Percentiles rank a stretch among this genome's conserved stretches.
phyloP scores from a whole-genome alignment of 2,329 filamentous ascomycete species.

The Fusarium sacchari region DNA sequence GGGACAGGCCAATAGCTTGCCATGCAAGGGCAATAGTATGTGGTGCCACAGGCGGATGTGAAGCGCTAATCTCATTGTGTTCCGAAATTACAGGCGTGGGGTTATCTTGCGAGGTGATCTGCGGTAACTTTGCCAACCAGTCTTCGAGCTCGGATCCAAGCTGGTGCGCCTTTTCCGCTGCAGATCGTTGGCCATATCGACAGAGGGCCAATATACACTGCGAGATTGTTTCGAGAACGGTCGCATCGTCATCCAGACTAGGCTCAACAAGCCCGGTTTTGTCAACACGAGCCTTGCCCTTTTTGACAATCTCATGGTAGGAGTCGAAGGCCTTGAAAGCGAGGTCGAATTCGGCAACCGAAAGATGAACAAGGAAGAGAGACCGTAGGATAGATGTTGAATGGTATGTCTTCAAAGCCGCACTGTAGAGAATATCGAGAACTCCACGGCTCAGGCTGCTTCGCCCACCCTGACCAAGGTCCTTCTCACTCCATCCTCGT shows the following conservation, averaged over 20 bases:
- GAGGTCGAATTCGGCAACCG: conserved; percentile 90
- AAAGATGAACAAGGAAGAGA: conserved; percentile 87
- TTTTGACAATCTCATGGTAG: conserved; percentile 87
- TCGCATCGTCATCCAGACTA: conserved; percentile 81
- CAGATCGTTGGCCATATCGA: conserved; percentile 78
- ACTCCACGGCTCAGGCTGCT: conserved; percentile 78
- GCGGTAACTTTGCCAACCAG: conserved; percentile 73
- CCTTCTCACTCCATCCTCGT: conserved; percentile 79
- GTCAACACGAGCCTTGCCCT: conserved; percentile 83
- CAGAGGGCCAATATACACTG: conserved; percentile 84
- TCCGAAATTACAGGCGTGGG: conserved; percentile 46
- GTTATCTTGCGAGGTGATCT: conserved; percentile 43
- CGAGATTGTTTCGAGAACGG: conserved; percentile 79
- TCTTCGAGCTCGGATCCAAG: conserved; percentile 77
- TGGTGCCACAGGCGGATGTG: conserved; percentile 62
- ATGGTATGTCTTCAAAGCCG: conserved; percentile 93
- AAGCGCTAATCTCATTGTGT: conserved; percentile 46
- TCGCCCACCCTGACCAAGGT: conserved; percentile 84
- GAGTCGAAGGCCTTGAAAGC: conserved; percentile 92
- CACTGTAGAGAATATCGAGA: conserved; percentile 88
- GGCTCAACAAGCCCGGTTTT: conserved; percentile 78
- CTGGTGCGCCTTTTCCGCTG: conserved; percentile 81
- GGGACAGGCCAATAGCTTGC: conserved; percentile 84
- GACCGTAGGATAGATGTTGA: conserved; percentile 88
- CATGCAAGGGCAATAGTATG: conserved; percentile 76